Conservation (phyloP, 768 basidiomycete species). For the Thelephora ganbajun region DNA sequence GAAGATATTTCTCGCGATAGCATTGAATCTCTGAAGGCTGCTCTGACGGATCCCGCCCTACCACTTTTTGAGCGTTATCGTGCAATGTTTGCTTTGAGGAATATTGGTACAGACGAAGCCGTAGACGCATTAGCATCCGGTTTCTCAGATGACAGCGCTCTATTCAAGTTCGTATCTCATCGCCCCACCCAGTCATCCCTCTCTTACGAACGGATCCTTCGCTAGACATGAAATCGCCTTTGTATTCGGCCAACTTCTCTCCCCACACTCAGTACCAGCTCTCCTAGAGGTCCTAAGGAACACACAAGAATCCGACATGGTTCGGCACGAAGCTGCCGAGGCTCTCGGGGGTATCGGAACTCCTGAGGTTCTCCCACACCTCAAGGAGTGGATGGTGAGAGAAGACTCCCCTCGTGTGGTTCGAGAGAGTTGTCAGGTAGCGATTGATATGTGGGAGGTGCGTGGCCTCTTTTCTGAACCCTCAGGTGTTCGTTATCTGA, state of each 20-base stretch:
- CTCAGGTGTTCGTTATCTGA: not conserved
- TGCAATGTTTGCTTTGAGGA: conserved; percentile 95
- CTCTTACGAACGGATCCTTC: not conserved
- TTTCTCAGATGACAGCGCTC: conserved; percentile 74
- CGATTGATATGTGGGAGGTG: conserved; percentile 96
- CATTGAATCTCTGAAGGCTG: conserved; percentile 41
- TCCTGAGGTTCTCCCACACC: conserved; percentile 75
- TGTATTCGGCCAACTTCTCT: conserved; percentile 91
- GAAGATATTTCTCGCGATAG: conserved; percentile 32
- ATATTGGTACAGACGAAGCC: conserved; percentile 75
- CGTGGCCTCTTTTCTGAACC: conserved; percentile 10
- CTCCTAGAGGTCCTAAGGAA: conserved; percentile 69
- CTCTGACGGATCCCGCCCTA: conserved; percentile 49
- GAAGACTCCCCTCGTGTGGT: conserved; percentile 81
- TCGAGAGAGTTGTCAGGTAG: conserved; percentile 89
- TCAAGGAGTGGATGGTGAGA: conserved; percentile 73
- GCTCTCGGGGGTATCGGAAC: conserved; percentile 96
- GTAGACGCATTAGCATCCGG: conserved; percentile 87
- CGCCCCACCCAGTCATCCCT: not conserved
- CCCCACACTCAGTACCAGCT: conserved; percentile 76
- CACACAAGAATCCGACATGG: conserved; percentile 79
- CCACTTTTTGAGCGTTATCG: conserved; percentile 89
- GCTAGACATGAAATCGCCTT: conserved; percentile 94
- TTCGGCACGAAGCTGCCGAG: conserved; percentile 96
- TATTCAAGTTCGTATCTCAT: conserved; percentile 67